A percentile compares a stretch with the other conserved stretches of the same genome.
phyloP scores from a whole-genome alignment of 495 filamentous ascomycete genomes.

The Aspergillus wentii region DNA sequence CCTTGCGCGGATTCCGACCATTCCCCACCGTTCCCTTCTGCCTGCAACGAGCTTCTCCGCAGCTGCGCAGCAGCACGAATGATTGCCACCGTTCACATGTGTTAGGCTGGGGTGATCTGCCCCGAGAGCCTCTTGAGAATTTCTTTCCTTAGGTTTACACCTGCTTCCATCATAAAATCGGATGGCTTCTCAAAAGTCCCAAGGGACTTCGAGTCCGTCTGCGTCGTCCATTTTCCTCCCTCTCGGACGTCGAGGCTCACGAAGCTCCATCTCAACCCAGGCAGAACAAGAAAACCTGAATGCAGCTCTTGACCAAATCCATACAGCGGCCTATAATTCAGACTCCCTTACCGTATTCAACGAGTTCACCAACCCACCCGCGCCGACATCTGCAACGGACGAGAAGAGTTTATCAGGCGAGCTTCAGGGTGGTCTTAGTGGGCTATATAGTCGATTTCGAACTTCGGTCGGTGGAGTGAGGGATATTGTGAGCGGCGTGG shows the following conservation, averaged over 20 bases:
- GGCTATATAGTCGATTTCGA: slow-evolving; percentile 75
- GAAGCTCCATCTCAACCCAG: slow-evolving; percentile 57
- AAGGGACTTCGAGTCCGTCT: slow-evolving; percentile 36
- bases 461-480: slow-evolving; percentile 71
- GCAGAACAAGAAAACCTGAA: slow-evolving; percentile 67
- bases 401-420: slow-evolving; percentile 66
- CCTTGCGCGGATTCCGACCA: neutral
- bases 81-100: slow-evolving; percentile 9
- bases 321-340: slow-evolving; percentile 74
- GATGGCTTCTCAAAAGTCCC: slow-evolving; percentile 39
- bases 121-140: slow-evolving; percentile 10
- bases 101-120: slow-evolving; percentile 13
- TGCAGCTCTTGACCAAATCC: slow-evolving; percentile 76
- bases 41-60: no score
- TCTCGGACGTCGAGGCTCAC: slow-evolving; percentile 50
- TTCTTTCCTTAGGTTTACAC: slow-evolving; percentile 1
- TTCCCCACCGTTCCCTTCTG: no score
- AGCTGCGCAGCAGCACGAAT: slow-evolving; percentile 4
- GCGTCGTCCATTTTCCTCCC: slow-evolving; percentile 39
- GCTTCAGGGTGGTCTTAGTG: slow-evolving; percentile 76
- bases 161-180: no score
- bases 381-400: slow-evolving; percentile 49
- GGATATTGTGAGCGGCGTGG: slow-evolving; percentile 44
- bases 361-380: slow-evolving; percentile 59
- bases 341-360: slow-evolving; percentile 82